Evolutionary conservation across 257 asterid species (phyloP).

Genomic region (Dorcoceras hygrometricum): DNA sequence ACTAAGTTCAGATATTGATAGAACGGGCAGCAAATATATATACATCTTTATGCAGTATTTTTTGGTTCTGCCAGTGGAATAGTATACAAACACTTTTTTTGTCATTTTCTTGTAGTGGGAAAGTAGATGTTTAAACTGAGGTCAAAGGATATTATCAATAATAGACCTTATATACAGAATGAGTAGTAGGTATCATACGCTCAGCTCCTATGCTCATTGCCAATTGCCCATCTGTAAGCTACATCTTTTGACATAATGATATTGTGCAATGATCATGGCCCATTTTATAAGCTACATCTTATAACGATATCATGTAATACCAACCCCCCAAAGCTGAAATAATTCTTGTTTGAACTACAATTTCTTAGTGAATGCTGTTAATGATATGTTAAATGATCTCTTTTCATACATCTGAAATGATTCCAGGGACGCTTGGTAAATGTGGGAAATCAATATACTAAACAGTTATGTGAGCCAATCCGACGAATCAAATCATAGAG

Average conservation of each 20-base stretch:
- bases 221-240: neutral
- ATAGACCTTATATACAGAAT: neutral
- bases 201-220: neutral
- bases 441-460: neutral
- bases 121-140: neutral
- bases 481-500: constrained; percentile 6
- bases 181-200: neutral
- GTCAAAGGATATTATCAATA: neutral
- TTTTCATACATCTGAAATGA: neutral
- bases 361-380: neutral
- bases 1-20: constrained; percentile 16
- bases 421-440: neutral
- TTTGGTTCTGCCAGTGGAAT: neutral
- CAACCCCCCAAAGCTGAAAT: neutral
- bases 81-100: too few relatives aligned
- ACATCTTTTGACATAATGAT: neutral
- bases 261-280: neutral
- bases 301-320: neutral
- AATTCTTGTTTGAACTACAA: neutral
- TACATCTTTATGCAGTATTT: neutral
- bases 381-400: neutral
- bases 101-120: neutral
- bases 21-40: constrained; percentile 15
- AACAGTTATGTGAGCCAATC: neutral
- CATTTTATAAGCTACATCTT: neutral